Base-by-base conservation (phyloP, 2,329 filamentous ascomycete species). In the Pseudogymnoascus sp. region DNA sequence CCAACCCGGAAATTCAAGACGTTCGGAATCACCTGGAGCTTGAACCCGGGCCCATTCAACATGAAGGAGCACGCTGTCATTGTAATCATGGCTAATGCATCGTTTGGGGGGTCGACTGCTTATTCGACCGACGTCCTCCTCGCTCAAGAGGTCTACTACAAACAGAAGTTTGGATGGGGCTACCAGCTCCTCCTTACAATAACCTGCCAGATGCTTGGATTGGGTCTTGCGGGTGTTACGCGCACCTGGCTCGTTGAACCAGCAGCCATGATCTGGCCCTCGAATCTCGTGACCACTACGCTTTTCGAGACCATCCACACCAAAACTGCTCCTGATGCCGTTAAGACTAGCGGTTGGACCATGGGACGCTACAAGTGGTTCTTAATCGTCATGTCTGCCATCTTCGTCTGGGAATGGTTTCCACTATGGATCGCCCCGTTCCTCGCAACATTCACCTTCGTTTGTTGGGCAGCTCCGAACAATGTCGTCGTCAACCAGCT, bases 41-140 rank as follows among this genome's bases (percentile, higher is more conserved):
- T 88, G n/a, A 89, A 88, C 63, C 85, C 86, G 0, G 85, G 85
- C 0, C 86, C 86, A 0, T 89, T 89, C 74, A 89, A 87, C 69
- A 80, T 87, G 72, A 89, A 89, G 73, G 86, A 89, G 70, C 86
- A 89, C 71, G 76, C 84, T 45, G 81, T 89, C 65, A 87, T 89
- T 64, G 83, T 86, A 16, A 83, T 88, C 67, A 88, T 88, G 70
- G 69, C 69, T 7, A 70, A 81, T 79, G 79, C 47, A 2, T 57
- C 47, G n/a, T 57, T 57, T 4, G 47, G 47, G 5, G 47, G 47
- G 18, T 31, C 47, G 4, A 57, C 47, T 81, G 77, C 71, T 3
- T 91, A 92, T 69, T 86, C 87, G 0, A 91, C 88, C 0, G 88
- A 91, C 68, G 86, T 90, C 31, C 82, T 92, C 51, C 78, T 90